A percentile compares a stretch with the other conserved stretches of the same genome.
These are phyloP conservation scores for Kazachstania kunashirensis DNA, from an alignment of 805 yeast species.

Conservation along the genomic window DNA sequence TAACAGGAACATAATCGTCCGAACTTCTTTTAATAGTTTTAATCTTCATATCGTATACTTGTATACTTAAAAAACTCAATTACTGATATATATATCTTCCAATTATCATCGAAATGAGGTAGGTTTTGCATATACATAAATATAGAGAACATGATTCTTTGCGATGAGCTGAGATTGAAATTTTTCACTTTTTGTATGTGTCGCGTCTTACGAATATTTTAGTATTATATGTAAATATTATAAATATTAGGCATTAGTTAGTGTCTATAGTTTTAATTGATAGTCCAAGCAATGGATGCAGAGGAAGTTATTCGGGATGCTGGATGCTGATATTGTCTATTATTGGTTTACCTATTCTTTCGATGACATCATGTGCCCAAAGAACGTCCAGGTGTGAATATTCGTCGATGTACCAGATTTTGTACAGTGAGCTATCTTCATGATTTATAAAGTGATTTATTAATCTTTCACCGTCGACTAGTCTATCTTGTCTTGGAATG, in stretches of 20 bases:
- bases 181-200: too few species aligned
- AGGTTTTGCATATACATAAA: too few species aligned
- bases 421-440: slow-evolving; percentile 37
- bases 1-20: slow-evolving; percentile 85
- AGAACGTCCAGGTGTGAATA: slow-evolving; percentile 86
- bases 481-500: slow-evolving; percentile 60
- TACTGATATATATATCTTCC: too few species aligned
- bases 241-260: too few species aligned
- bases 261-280: too few species aligned
- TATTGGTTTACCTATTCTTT: slow-evolving; percentile 48
- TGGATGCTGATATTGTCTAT: slow-evolving; percentile 31
- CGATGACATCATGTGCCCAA: slow-evolving; percentile 78
- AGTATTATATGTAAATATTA: too few species aligned
- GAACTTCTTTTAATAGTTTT: slow-evolving; percentile 84
- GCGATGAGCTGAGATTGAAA: too few species aligned
- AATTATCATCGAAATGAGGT: too few species aligned
- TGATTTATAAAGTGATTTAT: slow-evolving; percentile 50
- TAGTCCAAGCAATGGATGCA: too few species aligned
- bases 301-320: too few species aligned
- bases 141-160: background rate
- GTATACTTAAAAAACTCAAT: too few species aligned
- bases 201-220: too few species aligned
- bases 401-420: slow-evolving; percentile 36
- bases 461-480: slow-evolving; percentile 69
- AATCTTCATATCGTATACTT: slow-evolving; percentile 68